These are phyloP conservation scores for Teunomyces lycoperdinae DNA, from an alignment of 805 yeast species.

Conservation along the genomic window DNA sequence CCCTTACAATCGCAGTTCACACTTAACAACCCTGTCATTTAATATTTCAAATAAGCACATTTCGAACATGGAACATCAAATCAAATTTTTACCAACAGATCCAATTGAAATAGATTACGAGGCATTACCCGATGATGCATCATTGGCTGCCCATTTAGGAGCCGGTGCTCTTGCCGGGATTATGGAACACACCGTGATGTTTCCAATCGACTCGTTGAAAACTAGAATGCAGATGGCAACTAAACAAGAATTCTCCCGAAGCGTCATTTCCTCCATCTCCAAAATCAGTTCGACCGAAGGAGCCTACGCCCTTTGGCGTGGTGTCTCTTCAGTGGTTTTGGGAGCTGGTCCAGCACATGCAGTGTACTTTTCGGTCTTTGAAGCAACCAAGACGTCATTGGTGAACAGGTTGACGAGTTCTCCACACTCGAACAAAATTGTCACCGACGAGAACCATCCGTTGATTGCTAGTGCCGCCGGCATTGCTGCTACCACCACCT, in stretches of 20 bases:
- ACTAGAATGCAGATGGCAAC: slow-evolving; percentile 83
- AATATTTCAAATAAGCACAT: not conserved
- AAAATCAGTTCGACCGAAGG: slow-evolving; percentile 87
- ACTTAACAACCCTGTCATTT: not conserved
- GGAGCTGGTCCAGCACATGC: slow-evolving; percentile 99
- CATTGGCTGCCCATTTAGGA: slow-evolving; percentile 72
- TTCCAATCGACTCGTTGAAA: slow-evolving; percentile 93
- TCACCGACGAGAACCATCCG: slow-evolving; percentile 71
- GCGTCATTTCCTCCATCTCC: slow-evolving; percentile 65
- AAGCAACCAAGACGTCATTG: slow-evolving; percentile 63
- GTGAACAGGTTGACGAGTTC: slow-evolving; percentile 39
- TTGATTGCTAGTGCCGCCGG: slow-evolving; percentile 85
- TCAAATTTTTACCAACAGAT: slow-evolving; percentile 25
- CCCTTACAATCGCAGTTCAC: too few species aligned
- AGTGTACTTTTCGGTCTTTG: slow-evolving; percentile 92
- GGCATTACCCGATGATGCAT: slow-evolving; percentile 82
- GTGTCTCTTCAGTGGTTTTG: slow-evolving; percentile 83
- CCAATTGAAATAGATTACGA: slow-evolving; percentile 79
- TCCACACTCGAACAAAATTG: slow-evolving; percentile 36
- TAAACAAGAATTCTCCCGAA: slow-evolving; percentile 21
- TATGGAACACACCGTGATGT: slow-evolving; percentile 97
- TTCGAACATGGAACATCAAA: slow-evolving; percentile 22
- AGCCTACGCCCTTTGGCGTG: slow-evolving; percentile 85
- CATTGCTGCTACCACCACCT: slow-evolving; percentile 85
- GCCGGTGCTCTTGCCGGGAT: slow-evolving; percentile 99